A percentile compares a stretch with the other conserved stretches of the same genome.
Evolutionary conservation across 1,139 yeast genomes (phyloP).

Genomic region (Candida tunisiensis): DNA sequence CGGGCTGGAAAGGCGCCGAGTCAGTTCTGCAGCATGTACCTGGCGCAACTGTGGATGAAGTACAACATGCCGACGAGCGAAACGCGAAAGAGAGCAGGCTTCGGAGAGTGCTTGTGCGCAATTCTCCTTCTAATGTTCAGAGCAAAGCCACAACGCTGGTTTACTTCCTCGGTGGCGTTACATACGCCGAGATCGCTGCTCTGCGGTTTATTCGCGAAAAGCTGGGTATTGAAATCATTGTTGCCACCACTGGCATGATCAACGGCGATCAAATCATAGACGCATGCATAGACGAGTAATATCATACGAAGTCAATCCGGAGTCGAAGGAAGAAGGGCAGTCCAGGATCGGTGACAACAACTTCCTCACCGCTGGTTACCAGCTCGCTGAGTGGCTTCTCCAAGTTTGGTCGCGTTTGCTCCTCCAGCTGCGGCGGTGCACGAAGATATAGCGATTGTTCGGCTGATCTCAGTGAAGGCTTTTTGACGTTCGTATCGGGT

Average conservation of each 20-base stretch:
- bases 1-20: constrained; percentile 20
- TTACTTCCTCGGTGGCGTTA: constrained; percentile 63
- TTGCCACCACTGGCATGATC: constrained; percentile 41
- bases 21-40: constrained; percentile 16
- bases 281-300: too few relatives aligned
- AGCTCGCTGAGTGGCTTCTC: constrained; percentile 21
- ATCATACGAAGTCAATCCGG: constrained; percentile 7
- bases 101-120: constrained; percentile 16
- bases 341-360: constrained; percentile 39
- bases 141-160: constrained; percentile 23
- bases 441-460: constrained; percentile 30
- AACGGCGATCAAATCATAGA: constrained; percentile 27
- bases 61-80: constrained; percentile 13
- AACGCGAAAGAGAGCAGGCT: constrained; percentile 18
- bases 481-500: constrained; percentile 25
- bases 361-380: constrained; percentile 29
- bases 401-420: constrained; percentile 32
- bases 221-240: constrained; percentile 16
- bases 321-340: constrained; percentile 29
- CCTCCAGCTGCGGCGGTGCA: constrained; percentile 34
- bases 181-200: constrained; percentile 59
- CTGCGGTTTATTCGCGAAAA: constrained; percentile 36
- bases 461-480: constrained; percentile 35
- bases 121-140: constrained; percentile 12
- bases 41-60: constrained; percentile 22